phyloP scores from a whole-genome alignment of 495 filamentous ascomycete species.

The Penicillium manginii region DNA sequence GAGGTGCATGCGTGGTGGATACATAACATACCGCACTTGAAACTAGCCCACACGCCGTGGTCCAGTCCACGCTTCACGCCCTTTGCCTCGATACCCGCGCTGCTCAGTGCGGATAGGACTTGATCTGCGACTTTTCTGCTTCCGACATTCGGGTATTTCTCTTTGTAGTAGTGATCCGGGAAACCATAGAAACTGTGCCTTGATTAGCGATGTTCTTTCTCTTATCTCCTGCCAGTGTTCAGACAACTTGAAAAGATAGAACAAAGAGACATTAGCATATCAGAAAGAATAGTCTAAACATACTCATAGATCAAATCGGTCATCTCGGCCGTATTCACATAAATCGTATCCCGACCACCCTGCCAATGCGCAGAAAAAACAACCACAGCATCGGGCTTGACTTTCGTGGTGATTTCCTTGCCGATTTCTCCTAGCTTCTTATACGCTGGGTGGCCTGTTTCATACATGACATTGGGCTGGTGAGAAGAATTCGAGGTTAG shows the following conservation, averaged over 20 bases:
- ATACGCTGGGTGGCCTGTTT: slow-evolving; percentile 74
- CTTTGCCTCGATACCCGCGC: slow-evolving; percentile 65
- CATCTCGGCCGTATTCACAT: slow-evolving; percentile 72
- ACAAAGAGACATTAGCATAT: neutral
- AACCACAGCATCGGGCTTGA: slow-evolving; percentile 80
- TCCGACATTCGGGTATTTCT: slow-evolving; percentile 72
- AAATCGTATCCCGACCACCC: slow-evolving; percentile 57
- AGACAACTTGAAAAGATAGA: no score
- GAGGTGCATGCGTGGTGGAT: neutral
- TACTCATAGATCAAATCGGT: slow-evolving; percentile 84
- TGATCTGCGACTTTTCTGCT: slow-evolving; percentile 66
- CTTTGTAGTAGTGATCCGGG: slow-evolving; percentile 62
- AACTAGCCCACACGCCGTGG: slow-evolving; percentile 79
- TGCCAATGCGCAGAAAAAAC: slow-evolving; percentile 93
- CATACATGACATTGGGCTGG: slow-evolving; percentile 76
- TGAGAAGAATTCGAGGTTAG: neutral
- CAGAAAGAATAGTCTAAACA: slow-evolving; percentile 20
- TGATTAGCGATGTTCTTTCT: no score
- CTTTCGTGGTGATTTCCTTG: slow-evolving; percentile 75
- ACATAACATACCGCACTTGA: slow-evolving; percentile 59
- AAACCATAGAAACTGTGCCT: slow-evolving; percentile 73
- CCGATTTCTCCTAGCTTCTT: slow-evolving; percentile 69
- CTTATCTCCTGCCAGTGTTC: no score
- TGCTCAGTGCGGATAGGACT: slow-evolving; percentile 61
- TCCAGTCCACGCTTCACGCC: slow-evolving; percentile 72